Evolutionary conservation across 2,329 filamentous ascomycete species (phyloP), one percentile per base, ranked within the genome.

Genomic region (Trichoderma semiorbis): DNA sequence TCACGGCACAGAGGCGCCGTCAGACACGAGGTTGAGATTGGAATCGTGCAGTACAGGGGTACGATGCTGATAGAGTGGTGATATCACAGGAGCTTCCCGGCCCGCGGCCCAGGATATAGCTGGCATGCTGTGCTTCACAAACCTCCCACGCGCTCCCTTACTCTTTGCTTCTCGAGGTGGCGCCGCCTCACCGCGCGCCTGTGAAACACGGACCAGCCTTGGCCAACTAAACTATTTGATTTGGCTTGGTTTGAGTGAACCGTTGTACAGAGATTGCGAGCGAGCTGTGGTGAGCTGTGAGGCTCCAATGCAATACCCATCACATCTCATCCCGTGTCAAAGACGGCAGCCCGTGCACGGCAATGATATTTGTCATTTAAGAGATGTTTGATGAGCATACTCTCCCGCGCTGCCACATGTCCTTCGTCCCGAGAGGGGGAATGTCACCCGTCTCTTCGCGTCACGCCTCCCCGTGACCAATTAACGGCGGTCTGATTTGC

Each of bases 161-260:
- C n/a, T n/a, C n/a, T 65, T 63, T 63, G 26, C 24, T 16, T n/a
- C 53, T 55, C 60, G 10, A 34, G 28, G 69, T 60, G 69, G 60
- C 62, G 53, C 69, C 64, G 70, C 70, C 64, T 72, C 70, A 57
- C 70, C 70, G 70, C 55, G 53, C 36, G 60, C 64, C 58, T 36
- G 64, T 68, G 63, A 57, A 61, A 71, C 69, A 61, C 63, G 36
- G 55, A 30, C 43, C 26, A 11, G 18, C 7, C n/a, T 26, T 65
- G 28, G 63, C 28, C 63, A 8, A 34, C n/a, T 11, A n/a, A 18
- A 50, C 10, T 58, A 47, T 50, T 60, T 47, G 55, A 50, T 69
- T 50, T 69, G 53, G 14, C 11, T 7, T 60, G 57, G n/a, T 21
- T 58, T 21, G 16, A 2, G 57, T n/a, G 14, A n/a, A 5, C 12